Conservation (phyloP, 306 rosid species). For the Dalbergia cochinchinensis region DNA sequence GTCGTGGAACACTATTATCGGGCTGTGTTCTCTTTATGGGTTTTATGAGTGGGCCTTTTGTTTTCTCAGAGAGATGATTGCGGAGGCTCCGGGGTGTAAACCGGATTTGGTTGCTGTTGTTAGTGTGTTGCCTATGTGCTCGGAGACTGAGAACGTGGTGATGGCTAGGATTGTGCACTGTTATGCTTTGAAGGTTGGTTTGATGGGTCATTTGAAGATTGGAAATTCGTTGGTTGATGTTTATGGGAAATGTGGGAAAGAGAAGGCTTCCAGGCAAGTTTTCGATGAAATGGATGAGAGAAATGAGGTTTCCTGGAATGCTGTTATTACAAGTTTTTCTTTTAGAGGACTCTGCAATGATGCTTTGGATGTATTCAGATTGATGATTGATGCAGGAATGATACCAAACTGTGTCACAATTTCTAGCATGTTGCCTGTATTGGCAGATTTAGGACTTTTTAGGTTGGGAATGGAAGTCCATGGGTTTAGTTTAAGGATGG, state of each 20-base stretch:
- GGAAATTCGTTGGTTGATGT: constrained; percentile 81
- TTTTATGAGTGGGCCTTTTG: constrained; percentile 52
- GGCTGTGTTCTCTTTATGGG: constrained; percentile 66
- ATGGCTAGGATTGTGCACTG: constrained; percentile 71
- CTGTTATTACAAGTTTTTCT: constrained; percentile 73
- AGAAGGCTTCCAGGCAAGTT: constrained; percentile 64
- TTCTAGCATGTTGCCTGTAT: constrained; percentile 75
- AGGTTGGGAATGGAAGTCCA: constrained; percentile 72
- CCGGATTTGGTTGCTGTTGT: constrained; percentile 73
- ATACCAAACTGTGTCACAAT: constrained; percentile 75
- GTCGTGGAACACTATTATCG: constrained; percentile 80
- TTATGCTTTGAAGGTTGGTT: constrained; percentile 77
- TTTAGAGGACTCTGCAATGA: constrained; percentile 54
- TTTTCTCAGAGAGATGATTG: constrained; percentile 60
- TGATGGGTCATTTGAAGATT: constrained; percentile 60
- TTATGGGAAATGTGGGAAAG: constrained; percentile 82
- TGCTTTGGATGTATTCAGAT: constrained; percentile 66
- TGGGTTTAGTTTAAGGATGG: constrained; percentile 69
- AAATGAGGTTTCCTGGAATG: constrained; percentile 91
- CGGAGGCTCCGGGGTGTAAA: constrained; percentile 36
- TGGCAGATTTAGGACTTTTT: constrained; percentile 71
- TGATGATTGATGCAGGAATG: constrained; percentile 66
- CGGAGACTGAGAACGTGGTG: constrained; percentile 58
- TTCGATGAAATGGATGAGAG: constrained; percentile 73
- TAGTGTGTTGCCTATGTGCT: constrained; percentile 72